Evolutionary conservation across 305 asterid species (phyloP).

Genomic region (Nicotiana rustica): DNA sequence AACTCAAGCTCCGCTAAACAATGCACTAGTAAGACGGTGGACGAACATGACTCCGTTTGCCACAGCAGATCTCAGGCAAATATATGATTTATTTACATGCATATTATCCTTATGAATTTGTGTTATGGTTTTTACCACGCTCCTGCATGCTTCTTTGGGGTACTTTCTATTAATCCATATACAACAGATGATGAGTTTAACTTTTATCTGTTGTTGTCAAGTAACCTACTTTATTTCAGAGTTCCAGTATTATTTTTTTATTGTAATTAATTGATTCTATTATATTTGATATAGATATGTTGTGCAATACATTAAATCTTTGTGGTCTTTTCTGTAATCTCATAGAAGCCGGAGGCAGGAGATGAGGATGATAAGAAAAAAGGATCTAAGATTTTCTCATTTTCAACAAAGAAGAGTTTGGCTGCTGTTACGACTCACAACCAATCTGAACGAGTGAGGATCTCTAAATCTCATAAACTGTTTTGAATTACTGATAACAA

Average conservation of each 20-base stretch:
- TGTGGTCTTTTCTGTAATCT: background rate
- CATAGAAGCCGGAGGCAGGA: slow-evolving; percentile 45
- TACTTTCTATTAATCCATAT: background rate
- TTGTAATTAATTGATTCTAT: no score
- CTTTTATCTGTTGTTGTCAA: no score
- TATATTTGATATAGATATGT: background rate
- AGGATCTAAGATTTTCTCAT: slow-evolving; percentile 55
- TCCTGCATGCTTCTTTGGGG: background rate
- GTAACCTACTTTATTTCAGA: no score
- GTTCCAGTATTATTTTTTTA: no score
- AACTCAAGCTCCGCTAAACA: slow-evolving; percentile 64
- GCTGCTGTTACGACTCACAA: slow-evolving; percentile 75
- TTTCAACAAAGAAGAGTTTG: slow-evolving; percentile 65
- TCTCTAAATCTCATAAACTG: no score
- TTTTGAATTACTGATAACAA: background rate
- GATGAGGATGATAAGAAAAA: slow-evolving; percentile 52
- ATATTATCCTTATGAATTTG: background rate
- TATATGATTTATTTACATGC: background rate
- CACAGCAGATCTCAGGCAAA: slow-evolving; percentile 59
- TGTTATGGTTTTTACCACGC: background rate
- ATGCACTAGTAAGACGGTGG: slow-evolving; percentile 44
- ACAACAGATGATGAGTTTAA: no score
- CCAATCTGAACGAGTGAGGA: slow-evolving; percentile 74
- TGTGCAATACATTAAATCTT: background rate
- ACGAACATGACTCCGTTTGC: slow-evolving; percentile 61